Base-by-base conservation (phyloP, 2,329 filamentous ascomycete genomes). In the Bipolaris oryzae region DNA sequence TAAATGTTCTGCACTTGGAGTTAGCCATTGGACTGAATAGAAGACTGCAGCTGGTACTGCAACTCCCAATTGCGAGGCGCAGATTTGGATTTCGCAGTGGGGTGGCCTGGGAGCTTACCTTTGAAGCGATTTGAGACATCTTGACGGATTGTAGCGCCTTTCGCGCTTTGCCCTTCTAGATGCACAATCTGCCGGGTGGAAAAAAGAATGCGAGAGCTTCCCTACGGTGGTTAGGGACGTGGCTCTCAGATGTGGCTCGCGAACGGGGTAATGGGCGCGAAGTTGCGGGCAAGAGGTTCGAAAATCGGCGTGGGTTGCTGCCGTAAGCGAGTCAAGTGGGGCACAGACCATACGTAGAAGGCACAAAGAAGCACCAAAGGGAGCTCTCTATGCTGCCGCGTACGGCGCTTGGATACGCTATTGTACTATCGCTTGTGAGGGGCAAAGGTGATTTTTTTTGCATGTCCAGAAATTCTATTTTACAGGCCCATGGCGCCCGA, bases 1-100 rank as follows among this genome's bases (percentile, higher is more conserved):
- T 91, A 98, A 77, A 91, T 89, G 87, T 99, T 99, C 95, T 98
- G 68, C 47, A 55, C 60, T 52, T 45, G 45, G 60, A 59, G 69
- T 83, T 69, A 84, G 79, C 64, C 53, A 45, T 31, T 53, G 37
- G 15, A 39, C 43, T 38, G 39, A 37, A 50, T 47, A 50, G 33
- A 42, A 39, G 49, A 20, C 41, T 35, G 39, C 34, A 9, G 21
- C 15, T 38, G 11, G 23, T 33, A 18, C 11, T 54, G 57, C 50
- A 55, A 38, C 49, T 38, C 35, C 44, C 53, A 57, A 61, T 58
- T 57, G 49, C 50, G 56, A 53, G 50, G 57, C 53, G 58, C 47
- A 53, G 48, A 54, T 42, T 49, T 45, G 48, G 46, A 35, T 33
- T 39, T 46, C 48, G 50, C 44, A 47, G 46, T 49, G 53, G 57